Evolutionary conservation across 176 grass and related monocot species (phyloP), one percentile per base, ranked within the genome.

Genomic region (Paspalum vaginatum): DNA sequence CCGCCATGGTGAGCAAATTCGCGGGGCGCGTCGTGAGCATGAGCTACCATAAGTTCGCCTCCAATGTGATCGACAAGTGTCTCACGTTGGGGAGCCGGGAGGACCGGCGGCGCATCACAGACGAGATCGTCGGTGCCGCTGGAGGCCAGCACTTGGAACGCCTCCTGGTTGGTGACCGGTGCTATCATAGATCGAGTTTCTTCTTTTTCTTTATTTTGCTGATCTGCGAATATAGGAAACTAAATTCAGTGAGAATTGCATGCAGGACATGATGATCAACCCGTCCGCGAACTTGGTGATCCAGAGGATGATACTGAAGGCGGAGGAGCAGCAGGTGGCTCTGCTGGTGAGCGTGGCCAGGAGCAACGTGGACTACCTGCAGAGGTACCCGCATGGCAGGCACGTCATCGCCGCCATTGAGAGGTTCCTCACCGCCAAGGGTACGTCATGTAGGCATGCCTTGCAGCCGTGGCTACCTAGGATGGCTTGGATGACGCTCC

Each of bases 61-160:
- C 79, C 9, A 90, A 92, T 27, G 85, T 96, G 6, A 63, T 96
- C 39, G 85, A 92, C 57, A 88, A 90, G 25, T 77, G 82, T 72
- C 79, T 90, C 26, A 16, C 41, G 16, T 75, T 81, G 9, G 82
- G 87, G 10, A 45, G 65, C 80, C 67, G 41, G 20, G 8, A 65
- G 9, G 93, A 88, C 7, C 85, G 73, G 0, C 76, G 78, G 38
- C 7, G 74, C 21, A 72, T 92, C 46, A 55, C 77, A 20, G 51
- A 50, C 24, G 87, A 95, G 75, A 92, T 95, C 37, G 47, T 90
- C 42, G 40, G 5, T 9, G 26, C 73, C 0, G 49, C 63, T 10
- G 83, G 65, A n/a, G 61, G 66, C 5, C 0, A 10, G 14, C 38
- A 87, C 64, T 25, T 41, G 1, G 81, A 83, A 8, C 78, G 68